Conservation (phyloP, 139 green algal species). For the Chlamydomonas schloesseri region DNA sequence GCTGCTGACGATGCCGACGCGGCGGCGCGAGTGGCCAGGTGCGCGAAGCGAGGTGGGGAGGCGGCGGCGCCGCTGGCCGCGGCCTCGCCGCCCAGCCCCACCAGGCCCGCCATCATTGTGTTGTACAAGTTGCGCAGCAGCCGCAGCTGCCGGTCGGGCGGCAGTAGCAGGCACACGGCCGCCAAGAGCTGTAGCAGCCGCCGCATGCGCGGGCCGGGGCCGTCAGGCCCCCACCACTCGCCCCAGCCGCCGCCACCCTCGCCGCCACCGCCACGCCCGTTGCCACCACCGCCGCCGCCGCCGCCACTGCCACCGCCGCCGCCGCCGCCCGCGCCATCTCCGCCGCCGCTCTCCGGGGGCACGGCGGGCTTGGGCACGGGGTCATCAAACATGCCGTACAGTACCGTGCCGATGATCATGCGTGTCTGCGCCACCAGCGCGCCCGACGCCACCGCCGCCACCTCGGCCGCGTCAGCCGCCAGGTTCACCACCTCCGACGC, state of each 20-base stretch:
- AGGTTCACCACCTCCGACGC: background rate
- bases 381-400: background rate
- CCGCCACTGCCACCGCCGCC: background rate
- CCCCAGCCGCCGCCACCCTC: background rate
- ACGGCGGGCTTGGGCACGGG: background rate
- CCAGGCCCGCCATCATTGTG: background rate
- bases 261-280: background rate
- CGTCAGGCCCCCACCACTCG: constrained; percentile 9
- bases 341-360: background rate
- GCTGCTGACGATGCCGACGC: too few species aligned
- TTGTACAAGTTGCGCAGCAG: background rate
- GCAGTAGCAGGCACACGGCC: constrained; percentile 18
- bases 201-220: background rate
- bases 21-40: too few species aligned
- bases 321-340: background rate
- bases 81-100: too few species aligned
- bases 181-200: background rate
- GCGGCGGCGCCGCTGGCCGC: too few species aligned
- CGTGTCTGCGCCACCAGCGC: background rate
- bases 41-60: too few species aligned
- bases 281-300: background rate
- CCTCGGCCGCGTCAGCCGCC: background rate
- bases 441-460: background rate
- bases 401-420: background rate
- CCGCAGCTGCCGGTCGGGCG: constrained; percentile 10